These are phyloP conservation scores for Teratosphaeria zuluensis DNA, from an alignment of 2,329 filamentous ascomycete genomes.

Conservation along the genomic window DNA sequence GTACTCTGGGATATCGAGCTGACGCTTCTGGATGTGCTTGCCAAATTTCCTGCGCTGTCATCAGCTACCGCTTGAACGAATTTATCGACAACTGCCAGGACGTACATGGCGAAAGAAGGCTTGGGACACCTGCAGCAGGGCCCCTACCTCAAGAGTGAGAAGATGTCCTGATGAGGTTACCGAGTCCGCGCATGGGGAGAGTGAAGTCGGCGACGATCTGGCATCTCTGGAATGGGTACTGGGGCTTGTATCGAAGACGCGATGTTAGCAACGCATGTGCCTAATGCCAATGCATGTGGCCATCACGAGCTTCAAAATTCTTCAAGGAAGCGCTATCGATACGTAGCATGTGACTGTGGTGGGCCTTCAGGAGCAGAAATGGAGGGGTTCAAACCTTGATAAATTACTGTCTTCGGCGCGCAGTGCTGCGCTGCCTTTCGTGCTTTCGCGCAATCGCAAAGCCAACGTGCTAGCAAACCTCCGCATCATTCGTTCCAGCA, in stretches of 20 bases:
- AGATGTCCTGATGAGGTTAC: not conserved
- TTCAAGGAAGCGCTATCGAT: not conserved
- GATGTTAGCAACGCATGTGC: not conserved
- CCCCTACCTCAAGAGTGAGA: not conserved
- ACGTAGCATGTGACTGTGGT: not conserved
- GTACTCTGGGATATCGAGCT: conserved; percentile 98
- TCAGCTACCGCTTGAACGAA: not conserved
- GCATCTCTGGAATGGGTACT: not conserved
- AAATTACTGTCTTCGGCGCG: not conserved
- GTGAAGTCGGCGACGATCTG: not conserved
- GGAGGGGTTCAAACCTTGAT: not conserved
- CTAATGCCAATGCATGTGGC: not conserved
- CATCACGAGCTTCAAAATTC: not conserved
- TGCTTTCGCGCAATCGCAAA: not conserved
- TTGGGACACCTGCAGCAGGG: conserved; percentile 1
- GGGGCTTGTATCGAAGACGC: not conserved
- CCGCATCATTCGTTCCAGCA: not conserved
- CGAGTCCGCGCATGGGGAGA: not conserved
- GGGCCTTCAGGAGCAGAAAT: not conserved
- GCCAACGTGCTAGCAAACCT: not conserved
- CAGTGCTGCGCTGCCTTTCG: not conserved
- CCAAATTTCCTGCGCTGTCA: conserved; percentile 78
- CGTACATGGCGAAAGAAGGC: conserved; percentile 7
- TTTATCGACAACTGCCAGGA: not conserved
- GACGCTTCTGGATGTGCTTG: conserved; percentile 97